Base-by-base conservation (phyloP, 2,329 filamentous ascomycete genomes). In the Septoria petroselini region DNA sequence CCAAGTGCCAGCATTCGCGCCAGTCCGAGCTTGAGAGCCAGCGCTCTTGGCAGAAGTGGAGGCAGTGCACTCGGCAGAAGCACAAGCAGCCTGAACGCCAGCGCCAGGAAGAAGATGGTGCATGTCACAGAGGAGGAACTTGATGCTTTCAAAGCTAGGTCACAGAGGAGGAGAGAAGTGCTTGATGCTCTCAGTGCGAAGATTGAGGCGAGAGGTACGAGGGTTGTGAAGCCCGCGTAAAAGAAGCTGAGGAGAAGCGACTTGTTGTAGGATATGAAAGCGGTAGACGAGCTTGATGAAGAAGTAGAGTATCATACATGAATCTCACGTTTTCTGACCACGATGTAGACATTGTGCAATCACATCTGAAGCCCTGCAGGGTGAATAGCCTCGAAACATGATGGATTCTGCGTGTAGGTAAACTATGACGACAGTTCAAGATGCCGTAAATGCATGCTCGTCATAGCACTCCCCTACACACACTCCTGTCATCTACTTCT, bases 71-170 rank as follows among this genome's bases (percentile, higher is more conserved):
- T 61, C 12, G 62, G 61, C 3, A 51, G 59, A 25, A 65, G 60
- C 19, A 62, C 58, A 15, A 53, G 57, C 8, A 64, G 62, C 43
- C 25, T 62, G 45, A 58, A 53, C 34, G 67, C 63, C 7, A 61
- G 59, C 27, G 53, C 58, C 34, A 62, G 66, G 41, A 68, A 65
- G 54, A 65, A 70, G 49, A 70, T 69, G 60, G 61, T 64, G 19
- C 63, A 72, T 53, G 68, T 75, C 2, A 70, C 68, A 19, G 62
- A 66, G 30, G 69, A 70, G 48, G 69, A 72, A 37, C 63, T 76
- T 4, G 63, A 66, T 48, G 59, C 49, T n/a, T 67, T 70, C 48
- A 59, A 67, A 44, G 64, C 40, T n/a, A 63, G 58, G 44, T 45
- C 51, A 17, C 61, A 57, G 52, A 63, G 66, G 58, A 64, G 73